Conservation (phyloP, 495 filamentous ascomycete genomes). For the Lasiosphaeriaceae sp. region DNA sequence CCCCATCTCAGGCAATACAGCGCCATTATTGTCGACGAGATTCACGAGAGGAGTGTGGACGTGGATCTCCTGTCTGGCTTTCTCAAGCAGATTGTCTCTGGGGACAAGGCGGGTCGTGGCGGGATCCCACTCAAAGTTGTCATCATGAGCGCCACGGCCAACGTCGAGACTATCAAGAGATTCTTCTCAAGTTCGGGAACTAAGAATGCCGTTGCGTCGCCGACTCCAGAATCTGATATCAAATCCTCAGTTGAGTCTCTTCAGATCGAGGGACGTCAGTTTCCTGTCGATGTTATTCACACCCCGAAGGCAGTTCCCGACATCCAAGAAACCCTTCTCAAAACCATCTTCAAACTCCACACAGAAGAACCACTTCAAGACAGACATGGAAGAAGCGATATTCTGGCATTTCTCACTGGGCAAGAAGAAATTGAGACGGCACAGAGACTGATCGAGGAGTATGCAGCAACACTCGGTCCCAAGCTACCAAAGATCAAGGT, state of each 20-base stretch:
- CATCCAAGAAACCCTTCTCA: conserved; percentile 76
- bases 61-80: conserved; percentile 90
- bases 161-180: conserved; percentile 67
- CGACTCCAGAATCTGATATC: not conserved
- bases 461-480: conserved; percentile 63
- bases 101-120: conserved; percentile 56
- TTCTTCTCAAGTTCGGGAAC: conserved; percentile 58
- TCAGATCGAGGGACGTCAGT: conserved; percentile 83
- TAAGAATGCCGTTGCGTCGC: not conserved
- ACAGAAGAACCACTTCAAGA: conserved; percentile 83
- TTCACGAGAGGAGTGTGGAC: conserved; percentile 95
- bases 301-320: conserved; percentile 73
- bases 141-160: conserved; percentile 95
- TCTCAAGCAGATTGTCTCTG: conserved; percentile 65
- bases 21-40: conserved; percentile 89
- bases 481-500: conserved; percentile 66
- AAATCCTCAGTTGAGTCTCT: conserved; percentile 46
- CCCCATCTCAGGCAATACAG: conserved; percentile 80
- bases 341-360: conserved; percentile 85
- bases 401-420: conserved; percentile 89
- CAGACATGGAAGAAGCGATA: conserved; percentile 50
- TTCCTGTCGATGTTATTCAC: conserved; percentile 76
- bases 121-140: conserved; percentile 79
- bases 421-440: conserved; percentile 88
- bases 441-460: conserved; percentile 76